These are phyloP conservation scores for Geopyxis carbonaria DNA, from an alignment of 495 filamentous ascomycete species.

Conservation along the genomic window DNA sequence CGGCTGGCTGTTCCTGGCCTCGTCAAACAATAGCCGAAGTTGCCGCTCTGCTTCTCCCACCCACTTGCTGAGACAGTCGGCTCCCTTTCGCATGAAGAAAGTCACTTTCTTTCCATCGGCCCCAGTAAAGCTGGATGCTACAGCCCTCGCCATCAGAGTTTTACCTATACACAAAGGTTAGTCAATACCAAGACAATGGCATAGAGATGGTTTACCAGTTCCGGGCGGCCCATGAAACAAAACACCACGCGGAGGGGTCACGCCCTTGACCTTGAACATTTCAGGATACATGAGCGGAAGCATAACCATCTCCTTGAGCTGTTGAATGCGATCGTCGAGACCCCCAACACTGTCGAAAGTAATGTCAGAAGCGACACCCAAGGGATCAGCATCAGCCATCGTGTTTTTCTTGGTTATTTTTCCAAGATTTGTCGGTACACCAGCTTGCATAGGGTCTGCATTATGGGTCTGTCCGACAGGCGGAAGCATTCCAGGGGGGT, in stretches of 20 bases:
- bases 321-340: constrained; percentile 76
- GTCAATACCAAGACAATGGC: too few relatives aligned
- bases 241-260: constrained; percentile 84
- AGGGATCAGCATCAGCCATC: constrained; percentile 79
- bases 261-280: constrained; percentile 77
- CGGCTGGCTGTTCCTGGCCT: constrained; percentile 83
- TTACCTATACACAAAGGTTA: too few relatives aligned
- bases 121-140: constrained; percentile 42
- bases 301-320: constrained; percentile 95
- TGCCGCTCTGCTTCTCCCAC: constrained; percentile 95
- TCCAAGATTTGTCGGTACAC: constrained; percentile 66
- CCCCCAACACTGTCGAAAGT: constrained; percentile 89
- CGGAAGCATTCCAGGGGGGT: constrained; percentile 38
- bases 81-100: constrained; percentile 98
- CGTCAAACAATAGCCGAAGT: constrained; percentile 81
- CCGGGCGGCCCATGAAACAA: constrained; percentile 93
- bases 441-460: constrained; percentile 44
- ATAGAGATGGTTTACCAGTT: too few relatives aligned
- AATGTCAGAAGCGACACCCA: constrained; percentile 79
- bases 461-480: constrained; percentile 42
- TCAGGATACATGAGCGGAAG: constrained; percentile 88
- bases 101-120: constrained; percentile 79
- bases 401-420: constrained; percentile 54
- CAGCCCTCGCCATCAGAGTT: constrained; percentile 77
- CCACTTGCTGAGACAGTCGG: constrained; percentile 95